Base-by-base conservation (phyloP, 495 filamentous ascomycete species). In the Penicillium crystallinum region DNA sequence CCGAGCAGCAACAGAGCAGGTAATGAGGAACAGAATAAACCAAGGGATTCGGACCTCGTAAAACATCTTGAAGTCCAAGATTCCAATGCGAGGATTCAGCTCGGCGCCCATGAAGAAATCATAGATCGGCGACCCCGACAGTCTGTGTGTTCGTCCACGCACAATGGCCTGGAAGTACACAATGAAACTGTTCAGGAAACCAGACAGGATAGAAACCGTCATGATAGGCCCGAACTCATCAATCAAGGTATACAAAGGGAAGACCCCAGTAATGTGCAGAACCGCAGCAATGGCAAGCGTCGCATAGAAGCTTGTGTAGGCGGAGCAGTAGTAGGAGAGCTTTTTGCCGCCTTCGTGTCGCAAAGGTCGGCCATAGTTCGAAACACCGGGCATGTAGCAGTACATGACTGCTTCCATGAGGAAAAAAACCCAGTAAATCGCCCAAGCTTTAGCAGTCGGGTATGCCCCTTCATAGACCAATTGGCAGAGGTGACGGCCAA, bases 61-160 rank as follows among this genome's bases (percentile, higher is more conserved):
- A 73, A 97, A 96, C 92, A 97, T 97, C 78, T 97, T 97, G 73
- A 96, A 87, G 66, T 97, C 92, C 48, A 97, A 74, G 63, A 89
- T 85, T 25, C 84, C 84, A 64, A 96, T 91, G 31, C 92, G 79
- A 10, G 92, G 92, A 69, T 98, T 96, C 43, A 98, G 74, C 74
- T 98, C 92, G 31, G 92, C 90, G 43, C 92, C 92, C 90, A 98
- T 96, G 77, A 96, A 98, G 75, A 96, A 97, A 71, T 98, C 92
- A 70, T 97, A 97, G 56, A 97, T 73, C 37, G 81, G 87, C 59
- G 83, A 81, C 17, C 91, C 93, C 27, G 88, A 91, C 89, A 97
- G 95, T 46, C 90, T 81, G 68, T 96, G 89, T 55, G 88, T 78
- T 2, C 81, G 82, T 12, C 91, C 91, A 43, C 93, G 85, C 36